Evolutionary conservation across 805 yeast genomes (phyloP).

Genomic region (Wickerhamomyces rabaulensis): DNA sequence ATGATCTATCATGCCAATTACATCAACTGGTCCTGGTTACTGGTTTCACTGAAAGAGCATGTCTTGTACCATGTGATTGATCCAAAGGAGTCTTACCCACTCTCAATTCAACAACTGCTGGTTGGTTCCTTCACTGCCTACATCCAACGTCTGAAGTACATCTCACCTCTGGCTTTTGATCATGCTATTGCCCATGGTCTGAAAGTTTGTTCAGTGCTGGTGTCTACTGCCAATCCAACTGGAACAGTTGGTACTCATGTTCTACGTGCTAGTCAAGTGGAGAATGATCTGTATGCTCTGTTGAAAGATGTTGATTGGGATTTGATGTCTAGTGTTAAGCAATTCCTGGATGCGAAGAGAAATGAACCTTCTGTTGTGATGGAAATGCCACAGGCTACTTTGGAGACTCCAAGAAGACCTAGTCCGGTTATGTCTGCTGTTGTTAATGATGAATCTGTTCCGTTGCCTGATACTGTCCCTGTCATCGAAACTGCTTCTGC

Average conservation of each 20-base stretch:
- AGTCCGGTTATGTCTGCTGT: neutral
- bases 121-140: neutral
- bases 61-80: slow-evolving; percentile 8
- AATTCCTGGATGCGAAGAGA: neutral
- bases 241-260: neutral
- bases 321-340: neutral
- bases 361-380: neutral
- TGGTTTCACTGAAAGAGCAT: slow-evolving; percentile 1
- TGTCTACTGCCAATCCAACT: neutral
- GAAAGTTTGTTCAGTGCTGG: neutral
- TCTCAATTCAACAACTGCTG: neutral
- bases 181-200: neutral
- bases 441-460: neutral
- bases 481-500: too few relatives aligned
- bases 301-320: neutral
- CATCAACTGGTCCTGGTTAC: neutral
- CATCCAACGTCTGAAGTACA: neutral
- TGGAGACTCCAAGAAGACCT: neutral
- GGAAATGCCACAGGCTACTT: neutral
- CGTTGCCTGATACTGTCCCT: neutral
- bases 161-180: neutral
- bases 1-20: neutral
- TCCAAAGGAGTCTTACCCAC: slow-evolving; percentile 3
- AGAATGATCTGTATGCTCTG: neutral
- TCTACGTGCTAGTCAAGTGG: neutral